Evolutionary conservation across 2,329 filamentous ascomycete genomes (phyloP).

Genomic region (Colletotrichum spaethianum): DNA sequence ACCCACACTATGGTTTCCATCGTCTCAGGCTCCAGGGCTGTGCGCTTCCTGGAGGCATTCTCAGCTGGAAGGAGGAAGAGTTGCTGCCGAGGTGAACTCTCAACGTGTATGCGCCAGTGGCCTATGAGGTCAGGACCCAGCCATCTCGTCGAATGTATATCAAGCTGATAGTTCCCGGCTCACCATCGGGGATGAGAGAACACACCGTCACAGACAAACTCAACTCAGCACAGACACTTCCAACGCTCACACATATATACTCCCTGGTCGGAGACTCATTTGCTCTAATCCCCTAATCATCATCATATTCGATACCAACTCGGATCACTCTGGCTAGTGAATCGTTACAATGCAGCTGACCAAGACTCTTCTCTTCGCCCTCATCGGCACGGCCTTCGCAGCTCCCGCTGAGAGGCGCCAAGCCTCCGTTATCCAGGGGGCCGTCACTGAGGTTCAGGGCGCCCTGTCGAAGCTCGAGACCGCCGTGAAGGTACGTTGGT

Average conservation of each 20-base stretch:
- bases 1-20: constrained; percentile 30
- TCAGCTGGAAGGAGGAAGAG: background rate
- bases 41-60: constrained; percentile 6
- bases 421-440: constrained; percentile 69
- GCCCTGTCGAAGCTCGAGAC: constrained; percentile 69
- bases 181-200: background rate
- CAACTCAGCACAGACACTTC: constrained; percentile 25
- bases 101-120: constrained; percentile 12
- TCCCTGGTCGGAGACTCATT: constrained; percentile 26
- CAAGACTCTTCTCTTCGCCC: constrained; percentile 36
- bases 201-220: constrained; percentile 15
- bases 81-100: constrained; percentile 36
- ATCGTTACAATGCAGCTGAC: constrained; percentile 37
- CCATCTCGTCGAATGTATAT: constrained; percentile 28
- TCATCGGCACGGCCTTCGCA: constrained; percentile 36
- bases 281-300: background rate
- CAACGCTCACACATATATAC: constrained; percentile 25
- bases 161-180: constrained; percentile 26
- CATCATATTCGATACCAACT: background rate
- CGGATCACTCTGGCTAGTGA: constrained; percentile 39
- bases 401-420: constrained; percentile 52
- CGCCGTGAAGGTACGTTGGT: constrained; percentile 39
- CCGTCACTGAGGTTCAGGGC: constrained; percentile 70
- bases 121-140: constrained; percentile 13
- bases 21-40: constrained; percentile 27